Evolutionary conservation across 2,329 filamentous ascomycete species (phyloP).

Genomic region (Paracamarosporium sp.): DNA sequence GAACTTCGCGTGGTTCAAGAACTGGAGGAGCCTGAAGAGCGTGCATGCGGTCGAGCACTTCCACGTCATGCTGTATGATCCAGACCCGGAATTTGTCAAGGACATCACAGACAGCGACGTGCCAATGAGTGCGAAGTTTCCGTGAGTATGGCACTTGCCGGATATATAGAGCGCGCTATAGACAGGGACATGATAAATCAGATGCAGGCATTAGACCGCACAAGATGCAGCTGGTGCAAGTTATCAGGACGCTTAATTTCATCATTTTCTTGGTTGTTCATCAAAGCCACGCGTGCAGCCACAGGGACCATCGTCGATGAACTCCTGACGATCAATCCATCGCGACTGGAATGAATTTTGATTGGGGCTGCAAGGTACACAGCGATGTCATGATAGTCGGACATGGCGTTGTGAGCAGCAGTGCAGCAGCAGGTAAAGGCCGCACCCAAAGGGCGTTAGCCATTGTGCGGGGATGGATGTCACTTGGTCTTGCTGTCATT

Average conservation of each 20-base stretch:
- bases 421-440: background rate
- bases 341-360: too few species aligned
- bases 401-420: background rate
- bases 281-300: background rate
- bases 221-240: background rate
- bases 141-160: background rate
- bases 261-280: background rate
- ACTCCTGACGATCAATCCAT: constrained; percentile 1
- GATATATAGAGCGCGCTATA: constrained; percentile 11
- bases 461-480: background rate
- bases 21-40: constrained; percentile 85
- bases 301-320: background rate
- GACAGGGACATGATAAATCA: constrained; percentile 12
- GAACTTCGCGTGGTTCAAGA: constrained; percentile 80
- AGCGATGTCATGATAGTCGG: background rate
- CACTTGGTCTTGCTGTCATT: background rate
- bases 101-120: constrained; percentile 77
- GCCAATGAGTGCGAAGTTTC: constrained; percentile 57
- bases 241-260: background rate
- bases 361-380: background rate
- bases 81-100: constrained; percentile 72
- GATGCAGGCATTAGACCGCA: constrained; percentile 6
- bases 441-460: background rate
- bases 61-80: constrained; percentile 87
- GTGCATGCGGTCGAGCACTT: constrained; percentile 91